Evolutionary conservation across 306 rosid genomes (phyloP).

Genomic region (Malus sylvestris): DNA sequence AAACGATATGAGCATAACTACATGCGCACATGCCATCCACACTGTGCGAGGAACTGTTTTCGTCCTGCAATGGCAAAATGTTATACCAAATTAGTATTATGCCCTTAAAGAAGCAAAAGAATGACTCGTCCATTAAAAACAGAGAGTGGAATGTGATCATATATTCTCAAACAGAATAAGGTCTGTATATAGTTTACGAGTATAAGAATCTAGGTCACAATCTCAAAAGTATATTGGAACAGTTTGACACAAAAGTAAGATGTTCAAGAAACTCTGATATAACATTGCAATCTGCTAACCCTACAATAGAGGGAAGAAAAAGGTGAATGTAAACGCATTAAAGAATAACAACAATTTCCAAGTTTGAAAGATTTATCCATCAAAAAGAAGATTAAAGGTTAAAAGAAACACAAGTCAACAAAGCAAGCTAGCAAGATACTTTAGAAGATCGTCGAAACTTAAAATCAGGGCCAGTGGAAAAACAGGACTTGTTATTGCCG

Average conservation of each 20-base stretch:
- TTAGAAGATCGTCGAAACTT: not conserved
- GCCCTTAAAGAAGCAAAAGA: not conserved
- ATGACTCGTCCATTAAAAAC: not conserved
- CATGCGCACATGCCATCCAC: conserved; percentile 66
- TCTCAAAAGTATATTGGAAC: not conserved
- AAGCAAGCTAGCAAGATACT: not conserved
- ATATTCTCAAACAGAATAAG: not conserved
- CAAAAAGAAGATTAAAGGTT: not conserved
- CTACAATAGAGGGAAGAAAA: no score
- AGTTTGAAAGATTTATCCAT: not conserved
- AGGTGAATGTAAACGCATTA: not conserved
- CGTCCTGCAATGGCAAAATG: conserved; percentile 36
- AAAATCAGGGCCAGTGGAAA: not conserved
- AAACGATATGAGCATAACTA: conserved; percentile 49
- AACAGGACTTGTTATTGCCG: not conserved
- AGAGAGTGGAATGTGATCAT: not conserved
- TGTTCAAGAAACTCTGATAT: not conserved
- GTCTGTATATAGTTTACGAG: not conserved
- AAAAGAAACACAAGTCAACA: not conserved
- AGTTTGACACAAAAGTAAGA: not conserved
- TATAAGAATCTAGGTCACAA: not conserved
- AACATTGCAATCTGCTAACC: not conserved
- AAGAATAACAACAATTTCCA: not conserved
- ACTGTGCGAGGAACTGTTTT: conserved; percentile 52
- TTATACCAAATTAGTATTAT: conserved; percentile 7